Evolutionary conservation across 2,329 filamentous ascomycete genomes (phyloP).

Genomic region (Zymoseptoria passerinii): DNA sequence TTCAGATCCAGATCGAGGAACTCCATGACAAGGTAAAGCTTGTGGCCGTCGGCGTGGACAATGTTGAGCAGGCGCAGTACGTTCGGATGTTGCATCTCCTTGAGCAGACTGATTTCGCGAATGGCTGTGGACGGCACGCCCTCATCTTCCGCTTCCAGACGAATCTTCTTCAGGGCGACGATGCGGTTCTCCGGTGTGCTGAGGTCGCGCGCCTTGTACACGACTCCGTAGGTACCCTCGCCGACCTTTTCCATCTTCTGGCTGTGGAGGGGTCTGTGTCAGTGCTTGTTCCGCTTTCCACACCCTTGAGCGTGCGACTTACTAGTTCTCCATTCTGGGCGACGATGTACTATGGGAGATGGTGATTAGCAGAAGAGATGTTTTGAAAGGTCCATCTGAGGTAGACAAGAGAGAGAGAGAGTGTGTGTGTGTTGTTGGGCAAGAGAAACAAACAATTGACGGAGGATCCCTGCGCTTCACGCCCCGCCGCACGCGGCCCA

Average conservation of each 20-base stretch:
- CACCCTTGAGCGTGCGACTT: neutral
- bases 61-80: constrained; percentile 86
- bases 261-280: constrained; percentile 48
- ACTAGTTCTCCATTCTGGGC: constrained; percentile 53
- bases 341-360: neutral
- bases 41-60: constrained; percentile 88
- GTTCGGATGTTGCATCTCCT: constrained; percentile 88
- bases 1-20: constrained; percentile 88
- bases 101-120: constrained; percentile 85
- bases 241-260: constrained; percentile 95
- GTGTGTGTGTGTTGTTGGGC: neutral
- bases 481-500: neutral
- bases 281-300: constrained; percentile 31
- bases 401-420: neutral
- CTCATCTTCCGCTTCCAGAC: constrained; percentile 89
- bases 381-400: neutral
- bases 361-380: neutral
- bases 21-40: constrained; percentile 87
- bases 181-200: constrained; percentile 68
- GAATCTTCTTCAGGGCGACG: constrained; percentile 90
- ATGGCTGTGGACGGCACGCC: constrained; percentile 89
- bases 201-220: constrained; percentile 88
- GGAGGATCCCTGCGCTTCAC: neutral
- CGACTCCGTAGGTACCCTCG: constrained; percentile 91
- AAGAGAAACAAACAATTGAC: neutral